Conservation (phyloP, 2,329 filamentous ascomycete genomes). For the Cladosporium velox region DNA sequence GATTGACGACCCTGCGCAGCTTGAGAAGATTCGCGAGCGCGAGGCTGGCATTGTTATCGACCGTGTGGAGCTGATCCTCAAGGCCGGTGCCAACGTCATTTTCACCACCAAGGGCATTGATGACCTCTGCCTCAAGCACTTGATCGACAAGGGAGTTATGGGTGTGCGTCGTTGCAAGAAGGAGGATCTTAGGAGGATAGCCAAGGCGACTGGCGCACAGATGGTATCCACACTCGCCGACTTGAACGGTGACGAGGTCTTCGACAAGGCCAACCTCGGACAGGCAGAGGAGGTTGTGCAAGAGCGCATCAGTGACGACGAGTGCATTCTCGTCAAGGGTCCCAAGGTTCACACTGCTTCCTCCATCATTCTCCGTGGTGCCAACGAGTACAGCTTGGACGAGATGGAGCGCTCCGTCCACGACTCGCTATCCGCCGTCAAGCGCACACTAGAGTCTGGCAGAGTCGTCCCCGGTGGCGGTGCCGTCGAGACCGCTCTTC, state of each 20-base stretch:
- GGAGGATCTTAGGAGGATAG: slow-evolving; percentile 93
- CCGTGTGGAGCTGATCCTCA: slow-evolving; percentile 94
- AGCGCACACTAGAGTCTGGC: slow-evolving; percentile 94
- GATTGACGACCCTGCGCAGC: slow-evolving; percentile 92
- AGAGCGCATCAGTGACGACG: slow-evolving; percentile 97
- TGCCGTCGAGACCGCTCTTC: slow-evolving; percentile 95
- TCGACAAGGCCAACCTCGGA: slow-evolving; percentile 85
- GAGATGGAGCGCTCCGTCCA: slow-evolving; percentile 99
- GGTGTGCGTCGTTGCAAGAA: slow-evolving; percentile 96
- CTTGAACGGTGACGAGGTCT: slow-evolving; percentile 95
- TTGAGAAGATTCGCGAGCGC: slow-evolving; percentile 93
- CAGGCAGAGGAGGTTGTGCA: slow-evolving; percentile 95
- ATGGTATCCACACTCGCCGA: slow-evolving; percentile 92
- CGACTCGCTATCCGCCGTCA: slow-evolving; percentile 94
- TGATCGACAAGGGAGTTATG: slow-evolving; percentile 94
- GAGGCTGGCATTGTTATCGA: slow-evolving; percentile 93
- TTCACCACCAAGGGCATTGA: slow-evolving; percentile 98
- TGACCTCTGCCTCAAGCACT: slow-evolving; percentile 89
- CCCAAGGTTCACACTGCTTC: slow-evolving; percentile 93
- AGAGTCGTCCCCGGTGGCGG: slow-evolving; percentile 95
- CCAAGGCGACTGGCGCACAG: slow-evolving; percentile 91
- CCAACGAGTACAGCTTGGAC: slow-evolving; percentile 95
- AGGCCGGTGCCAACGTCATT: slow-evolving; percentile 93
- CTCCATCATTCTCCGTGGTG: slow-evolving; percentile 90
- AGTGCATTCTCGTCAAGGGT: slow-evolving; percentile 95